These are phyloP conservation scores for Jimgerdemannia flammicorona DNA, from an alignment of 192 early-diverging fungal species.

Conservation along the genomic window DNA sequence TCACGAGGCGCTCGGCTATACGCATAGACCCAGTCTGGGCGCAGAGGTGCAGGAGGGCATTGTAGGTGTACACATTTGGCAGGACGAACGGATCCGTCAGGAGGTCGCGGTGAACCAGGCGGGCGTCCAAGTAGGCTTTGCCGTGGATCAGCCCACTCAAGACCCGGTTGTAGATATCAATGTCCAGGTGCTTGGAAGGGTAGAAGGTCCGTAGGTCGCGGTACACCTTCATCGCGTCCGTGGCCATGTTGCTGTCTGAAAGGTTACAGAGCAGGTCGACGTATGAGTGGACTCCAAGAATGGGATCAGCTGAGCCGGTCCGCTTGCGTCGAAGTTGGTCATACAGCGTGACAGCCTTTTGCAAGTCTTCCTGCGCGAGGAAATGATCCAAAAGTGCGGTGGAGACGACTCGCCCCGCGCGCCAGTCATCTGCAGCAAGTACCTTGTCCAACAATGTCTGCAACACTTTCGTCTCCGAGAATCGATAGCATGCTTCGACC, in stretches of 20 bases:
- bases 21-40: slow-evolving; percentile 13
- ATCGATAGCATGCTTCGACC: neutral
- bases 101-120: neutral
- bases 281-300: slow-evolving; percentile 4
- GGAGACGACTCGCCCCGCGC: neutral
- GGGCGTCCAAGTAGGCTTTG: slow-evolving; percentile 2
- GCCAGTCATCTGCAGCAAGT: neutral
- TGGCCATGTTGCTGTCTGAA: neutral
- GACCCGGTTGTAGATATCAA: neutral
- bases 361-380: neutral
- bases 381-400: neutral
- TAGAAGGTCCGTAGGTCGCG: neutral
- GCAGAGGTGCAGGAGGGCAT: slow-evolving; percentile 4
- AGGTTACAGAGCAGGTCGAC: slow-evolving; percentile 7
- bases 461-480: neutral
- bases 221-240: neutral
- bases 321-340: neutral
- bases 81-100: neutral
- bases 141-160: neutral
- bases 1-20: slow-evolving; percentile 3
- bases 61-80: neutral
- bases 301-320: neutral
- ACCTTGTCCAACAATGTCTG: neutral
- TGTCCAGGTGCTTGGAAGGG: neutral
- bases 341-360: neutral